Evolutionary conservation across 208 protist genomes (phyloP).

Genomic region (Leishmania braziliensis): DNA sequence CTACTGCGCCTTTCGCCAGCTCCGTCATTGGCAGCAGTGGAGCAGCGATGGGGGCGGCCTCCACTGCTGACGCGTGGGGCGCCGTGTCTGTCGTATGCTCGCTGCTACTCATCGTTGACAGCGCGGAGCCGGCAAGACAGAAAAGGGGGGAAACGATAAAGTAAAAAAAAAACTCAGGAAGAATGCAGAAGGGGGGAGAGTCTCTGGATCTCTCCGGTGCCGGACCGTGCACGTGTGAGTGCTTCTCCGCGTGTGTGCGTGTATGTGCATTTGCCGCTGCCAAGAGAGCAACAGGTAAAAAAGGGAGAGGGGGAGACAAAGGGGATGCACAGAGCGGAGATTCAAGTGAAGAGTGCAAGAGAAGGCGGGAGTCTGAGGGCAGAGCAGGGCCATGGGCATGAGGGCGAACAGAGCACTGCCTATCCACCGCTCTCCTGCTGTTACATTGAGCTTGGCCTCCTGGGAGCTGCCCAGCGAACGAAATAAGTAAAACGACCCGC

Average conservation of each 20-base stretch:
- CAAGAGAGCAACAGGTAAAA: constrained; percentile 28
- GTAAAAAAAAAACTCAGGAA: too few relatives aligned
- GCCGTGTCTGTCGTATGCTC: neutral
- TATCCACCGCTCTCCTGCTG: neutral
- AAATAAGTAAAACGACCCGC: neutral
- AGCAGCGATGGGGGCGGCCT: neutral
- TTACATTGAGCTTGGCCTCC: neutral
- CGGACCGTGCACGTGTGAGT: too few relatives aligned
- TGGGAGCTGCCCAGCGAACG: neutral
- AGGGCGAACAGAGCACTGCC: neutral
- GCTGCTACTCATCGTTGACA: neutral
- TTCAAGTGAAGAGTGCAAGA: neutral
- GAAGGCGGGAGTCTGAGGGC: neutral
- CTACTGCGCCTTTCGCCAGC: neutral
- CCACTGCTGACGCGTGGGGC: neutral
- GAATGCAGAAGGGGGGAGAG: too few relatives aligned
- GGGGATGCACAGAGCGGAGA: neutral
- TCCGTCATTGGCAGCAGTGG: neutral
- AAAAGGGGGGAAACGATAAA: neutral
- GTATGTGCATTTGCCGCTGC: constrained; percentile 54
- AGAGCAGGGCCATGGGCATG: neutral
- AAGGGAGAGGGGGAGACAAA: neutral
- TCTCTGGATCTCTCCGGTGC: too few relatives aligned
- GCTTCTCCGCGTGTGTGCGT: neutral
- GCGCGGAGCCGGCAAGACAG: neutral